Percentiles rank a stretch among this genome's conserved stretches.
These are phyloP conservation scores for Aureobasidium sp. DNA, from an alignment of 2,329 filamentous ascomycete species.

Conservation along the genomic window DNA sequence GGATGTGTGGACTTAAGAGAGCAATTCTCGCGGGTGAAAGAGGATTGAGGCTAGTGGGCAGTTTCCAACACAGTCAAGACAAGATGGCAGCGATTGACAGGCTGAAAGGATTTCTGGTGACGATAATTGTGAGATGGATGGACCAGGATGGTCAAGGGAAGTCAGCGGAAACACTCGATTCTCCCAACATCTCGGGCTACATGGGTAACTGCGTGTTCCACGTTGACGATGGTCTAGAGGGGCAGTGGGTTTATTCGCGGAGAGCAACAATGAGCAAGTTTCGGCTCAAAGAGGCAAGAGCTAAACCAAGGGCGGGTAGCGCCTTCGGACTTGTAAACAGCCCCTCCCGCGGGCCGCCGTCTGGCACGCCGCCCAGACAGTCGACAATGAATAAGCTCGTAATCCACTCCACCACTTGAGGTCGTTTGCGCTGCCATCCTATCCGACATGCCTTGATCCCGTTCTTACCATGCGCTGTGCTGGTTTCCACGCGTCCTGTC, in stretches of 20 bases:
- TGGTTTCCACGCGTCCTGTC: not conserved
- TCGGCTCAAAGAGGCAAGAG: not conserved
- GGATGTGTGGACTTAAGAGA: not conserved
- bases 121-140: not conserved
- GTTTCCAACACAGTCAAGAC: not conserved
- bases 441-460: not conserved
- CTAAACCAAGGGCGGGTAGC: not conserved
- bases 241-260: not conserved
- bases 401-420: not conserved
- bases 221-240: not conserved
- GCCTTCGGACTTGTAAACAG: not conserved
- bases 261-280: conserved; percentile 1
- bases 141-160: not conserved
- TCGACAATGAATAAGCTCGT: not conserved
- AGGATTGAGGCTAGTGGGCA: not conserved
- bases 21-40: not conserved
- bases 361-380: not conserved
- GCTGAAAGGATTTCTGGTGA: not conserved
- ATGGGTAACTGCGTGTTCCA: not conserved
- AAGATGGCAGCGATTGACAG: not conserved
- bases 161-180: not conserved
- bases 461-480: not conserved
- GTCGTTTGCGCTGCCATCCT: not conserved
- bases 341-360: not conserved
- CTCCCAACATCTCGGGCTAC: not conserved